These are phyloP conservation scores for Pseudocercospora macadamiae DNA, from an alignment of 2,329 filamentous ascomycete genomes.

Conservation along the genomic window DNA sequence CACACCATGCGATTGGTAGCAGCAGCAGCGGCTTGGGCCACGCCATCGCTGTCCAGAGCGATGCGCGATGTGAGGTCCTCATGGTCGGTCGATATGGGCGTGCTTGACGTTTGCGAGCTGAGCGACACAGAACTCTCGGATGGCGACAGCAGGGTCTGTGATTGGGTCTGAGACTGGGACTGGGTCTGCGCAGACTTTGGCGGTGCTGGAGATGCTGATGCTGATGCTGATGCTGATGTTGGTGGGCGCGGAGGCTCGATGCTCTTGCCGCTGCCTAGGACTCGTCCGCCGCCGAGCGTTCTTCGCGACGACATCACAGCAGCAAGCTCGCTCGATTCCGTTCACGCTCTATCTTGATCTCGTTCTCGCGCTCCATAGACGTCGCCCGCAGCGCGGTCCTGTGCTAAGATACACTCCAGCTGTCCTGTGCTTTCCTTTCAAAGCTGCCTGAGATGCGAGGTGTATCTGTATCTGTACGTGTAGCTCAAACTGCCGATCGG, in stretches of 20 bases:
- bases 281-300: constrained; percentile 82
- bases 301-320: constrained; percentile 75
- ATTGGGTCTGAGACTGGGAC: constrained; percentile 25
- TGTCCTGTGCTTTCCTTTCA: too few species aligned
- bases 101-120: constrained; percentile 73
- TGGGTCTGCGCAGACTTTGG: constrained; percentile 46
- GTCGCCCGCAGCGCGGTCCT: neutral
- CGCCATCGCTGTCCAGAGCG: constrained; percentile 65
- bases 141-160: constrained; percentile 58
- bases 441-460: too few species aligned
- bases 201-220: too few species aligned
- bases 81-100: constrained; percentile 68
- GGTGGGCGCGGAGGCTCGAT: constrained; percentile 66
- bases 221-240: constrained; percentile 58
- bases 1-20: constrained; percentile 75
- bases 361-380: neutral
- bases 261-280: constrained; percentile 83
- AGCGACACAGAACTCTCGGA: constrained; percentile 76
- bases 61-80: constrained; percentile 84
- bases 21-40: constrained; percentile 58
- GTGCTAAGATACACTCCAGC: too few species aligned
- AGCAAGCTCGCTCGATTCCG: neutral
- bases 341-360: neutral
- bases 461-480: neutral
- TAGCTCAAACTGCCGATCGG: neutral